Percentiles rank a stretch among this genome's conserved stretches.
These are phyloP conservation scores for Aegle marmelos DNA, from an alignment of 345 rosid genomes.

Conservation along the genomic window DNA sequence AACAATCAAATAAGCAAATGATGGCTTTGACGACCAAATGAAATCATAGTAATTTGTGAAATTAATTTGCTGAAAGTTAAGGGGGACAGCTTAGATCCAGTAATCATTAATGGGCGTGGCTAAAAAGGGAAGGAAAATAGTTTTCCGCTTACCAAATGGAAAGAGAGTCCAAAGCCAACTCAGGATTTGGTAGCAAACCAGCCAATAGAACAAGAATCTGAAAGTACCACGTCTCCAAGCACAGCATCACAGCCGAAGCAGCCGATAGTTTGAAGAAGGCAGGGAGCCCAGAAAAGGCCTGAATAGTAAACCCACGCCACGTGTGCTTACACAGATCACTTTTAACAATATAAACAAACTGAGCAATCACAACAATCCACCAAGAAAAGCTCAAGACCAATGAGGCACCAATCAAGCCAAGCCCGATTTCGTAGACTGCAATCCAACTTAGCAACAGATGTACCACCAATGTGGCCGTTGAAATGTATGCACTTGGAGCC, in stretches of 20 bases:
- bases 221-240: slow-evolving; percentile 61
- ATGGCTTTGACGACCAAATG: not conserved
- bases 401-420: slow-evolving; percentile 53
- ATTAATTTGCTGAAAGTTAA: no score
- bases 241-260: slow-evolving; percentile 64
- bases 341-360: slow-evolving; percentile 41
- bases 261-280: slow-evolving; percentile 53
- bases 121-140: no score
- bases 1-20: no score
- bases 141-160: slow-evolving; percentile 39
- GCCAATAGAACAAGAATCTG: slow-evolving; percentile 56
- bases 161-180: slow-evolving; percentile 56
- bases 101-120: no score
- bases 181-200: slow-evolving; percentile 53
- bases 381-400: slow-evolving; percentile 52
- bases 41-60: not conserved
- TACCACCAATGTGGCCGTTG: slow-evolving; percentile 31
- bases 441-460: slow-evolving; percentile 48
- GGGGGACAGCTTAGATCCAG: no score
- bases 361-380: slow-evolving; percentile 57
- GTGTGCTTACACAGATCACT: slow-evolving; percentile 43
- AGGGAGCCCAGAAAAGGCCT: slow-evolving; percentile 46
- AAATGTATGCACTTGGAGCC: slow-evolving; percentile 55
- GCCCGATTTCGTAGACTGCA: slow-evolving; percentile 33
- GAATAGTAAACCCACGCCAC: slow-evolving; percentile 43